These are phyloP conservation scores for Diaporthe sp. DNA, from an alignment of 2,329 filamentous ascomycete genomes.

Conservation along the genomic window DNA sequence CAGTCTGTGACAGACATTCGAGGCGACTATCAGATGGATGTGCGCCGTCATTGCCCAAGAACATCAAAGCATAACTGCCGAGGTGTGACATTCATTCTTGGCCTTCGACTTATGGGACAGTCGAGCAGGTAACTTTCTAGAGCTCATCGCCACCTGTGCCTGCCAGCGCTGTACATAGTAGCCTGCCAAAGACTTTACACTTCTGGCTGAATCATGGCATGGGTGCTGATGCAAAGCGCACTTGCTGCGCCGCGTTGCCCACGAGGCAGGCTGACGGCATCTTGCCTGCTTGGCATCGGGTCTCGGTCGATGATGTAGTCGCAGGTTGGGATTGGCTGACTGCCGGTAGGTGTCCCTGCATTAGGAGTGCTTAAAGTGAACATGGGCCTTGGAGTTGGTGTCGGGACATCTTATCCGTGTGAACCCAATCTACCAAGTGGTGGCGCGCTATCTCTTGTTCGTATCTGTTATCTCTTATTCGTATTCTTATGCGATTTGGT, in stretches of 20 bases:
- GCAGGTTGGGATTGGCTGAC: not conserved
- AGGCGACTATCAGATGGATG: not conserved
- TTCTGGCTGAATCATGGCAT: not conserved
- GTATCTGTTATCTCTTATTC: constrained; percentile 38
- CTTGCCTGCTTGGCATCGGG: not conserved
- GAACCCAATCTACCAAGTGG: not conserved
- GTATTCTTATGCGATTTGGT: constrained; percentile 26
- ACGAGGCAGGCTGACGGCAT: not conserved
- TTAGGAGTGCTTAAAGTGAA: constrained; percentile 2
- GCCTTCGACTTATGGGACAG: not conserved
- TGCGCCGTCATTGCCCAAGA: not conserved
- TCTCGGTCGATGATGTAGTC: not conserved
- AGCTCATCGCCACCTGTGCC: not conserved
- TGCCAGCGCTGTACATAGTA: not conserved
- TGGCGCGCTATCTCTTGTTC: constrained; percentile 24
- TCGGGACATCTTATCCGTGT: not conserved
- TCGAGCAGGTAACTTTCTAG: not conserved
- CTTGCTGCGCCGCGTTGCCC: constrained; percentile 3
- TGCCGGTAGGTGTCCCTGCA: constrained; percentile 11
- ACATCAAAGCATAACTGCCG: not conserved
- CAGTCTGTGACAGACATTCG: not conserved
- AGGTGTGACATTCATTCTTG: not conserved
- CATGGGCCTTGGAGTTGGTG: not conserved
- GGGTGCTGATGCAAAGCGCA: not conserved
- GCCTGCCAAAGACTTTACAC: not conserved